Evolutionary conservation across 192 early-diverging fungal genomes (phyloP), one percentile per base, ranked within the genome.

Genomic region (Umbelopsis sp.): DNA sequence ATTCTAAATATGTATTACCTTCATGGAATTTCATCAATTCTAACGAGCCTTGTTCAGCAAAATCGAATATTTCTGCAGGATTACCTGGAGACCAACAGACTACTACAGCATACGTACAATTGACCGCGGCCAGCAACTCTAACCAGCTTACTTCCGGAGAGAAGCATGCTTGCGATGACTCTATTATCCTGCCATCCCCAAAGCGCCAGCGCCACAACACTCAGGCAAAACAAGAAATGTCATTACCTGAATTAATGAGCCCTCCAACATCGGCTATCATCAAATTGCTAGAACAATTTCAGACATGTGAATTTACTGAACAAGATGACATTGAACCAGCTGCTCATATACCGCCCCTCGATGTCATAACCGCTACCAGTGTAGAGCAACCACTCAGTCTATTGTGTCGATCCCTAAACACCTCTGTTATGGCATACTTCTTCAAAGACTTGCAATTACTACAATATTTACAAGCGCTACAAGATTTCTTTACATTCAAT

Each of bases 381-480:
- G 47, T 82, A 31, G 49, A 56, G 6, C 45, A 78, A 43, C 71
- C 83, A 0, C 72, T 84, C n/a, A 41, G 52, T 16, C 38, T 45
- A 11, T 69, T 74, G 9, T 71, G 73, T 4, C 80, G 71, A 9
- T 34, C 83, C 14, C 65, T 87, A 0, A 80, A 83, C 41, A 74
- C 79, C 9, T 85, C 78, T 50, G 80, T 83, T 11, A 68, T 87
- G 70, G 79, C 79, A 0, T 75, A 79, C 29, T 85, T 85, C 34
- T 76, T 87, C 36, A 74, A 81, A 26, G 80, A 82, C 49, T 56
- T 85, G 31, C 74, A 77, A 38, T 76, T 87, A 10, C 54, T 75
- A 36, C 73, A 71, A 20, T 79, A 87, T 65, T 51, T 87, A 4
- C 71, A 75, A 8, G 69, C 77, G 22, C 67, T 87, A 24, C 67